A percentile compares a stretch with the other conserved stretches of the same genome.
Evolutionary conservation across 1,284 basidiomycete genomes (phyloP).

Genomic region (Anthracocystis walkeri): DNA sequence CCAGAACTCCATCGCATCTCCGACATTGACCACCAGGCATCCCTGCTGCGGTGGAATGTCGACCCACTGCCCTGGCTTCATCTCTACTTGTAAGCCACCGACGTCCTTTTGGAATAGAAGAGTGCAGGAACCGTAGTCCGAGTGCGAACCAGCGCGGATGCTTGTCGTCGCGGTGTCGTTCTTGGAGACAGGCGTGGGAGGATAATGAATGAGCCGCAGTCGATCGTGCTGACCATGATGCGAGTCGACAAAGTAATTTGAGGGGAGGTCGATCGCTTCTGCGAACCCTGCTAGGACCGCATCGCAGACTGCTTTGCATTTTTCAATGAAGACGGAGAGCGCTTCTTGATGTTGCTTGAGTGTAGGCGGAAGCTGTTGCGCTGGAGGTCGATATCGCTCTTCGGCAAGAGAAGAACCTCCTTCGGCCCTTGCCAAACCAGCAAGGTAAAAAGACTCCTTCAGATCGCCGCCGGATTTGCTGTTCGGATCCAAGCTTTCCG

Average conservation of each 20-base stretch:
- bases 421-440: constrained; percentile 21
- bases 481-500: constrained; percentile 39
- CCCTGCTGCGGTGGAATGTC: constrained; percentile 82
- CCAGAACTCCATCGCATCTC: constrained; percentile 76
- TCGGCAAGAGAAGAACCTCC: constrained; percentile 3
- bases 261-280: constrained; percentile 39
- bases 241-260: constrained; percentile 32
- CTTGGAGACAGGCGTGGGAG: constrained; percentile 34
- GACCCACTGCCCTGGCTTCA: constrained; percentile 72
- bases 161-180: constrained; percentile 5
- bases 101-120: constrained; percentile 86
- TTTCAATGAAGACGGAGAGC: constrained; percentile 42
- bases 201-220: constrained; percentile 61
- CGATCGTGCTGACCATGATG: constrained; percentile 56
- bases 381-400: constrained; percentile 24
- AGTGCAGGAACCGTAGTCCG: constrained; percentile 85
- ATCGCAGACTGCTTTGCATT: constrained; percentile 47
- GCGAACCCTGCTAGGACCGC: constrained; percentile 52
- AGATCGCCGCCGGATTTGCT: constrained; percentile 50
- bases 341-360: constrained; percentile 19
- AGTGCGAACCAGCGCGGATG: constrained; percentile 59
- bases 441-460: constrained; percentile 63
- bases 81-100: constrained; percentile 80
- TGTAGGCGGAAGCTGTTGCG: constrained; percentile 40
- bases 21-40: constrained; percentile 85